Evolutionary conservation across 148 eudicot species (phyloP), one percentile per base, ranked within the genome.

Genomic region (Vaccinium vitisidaea): DNA sequence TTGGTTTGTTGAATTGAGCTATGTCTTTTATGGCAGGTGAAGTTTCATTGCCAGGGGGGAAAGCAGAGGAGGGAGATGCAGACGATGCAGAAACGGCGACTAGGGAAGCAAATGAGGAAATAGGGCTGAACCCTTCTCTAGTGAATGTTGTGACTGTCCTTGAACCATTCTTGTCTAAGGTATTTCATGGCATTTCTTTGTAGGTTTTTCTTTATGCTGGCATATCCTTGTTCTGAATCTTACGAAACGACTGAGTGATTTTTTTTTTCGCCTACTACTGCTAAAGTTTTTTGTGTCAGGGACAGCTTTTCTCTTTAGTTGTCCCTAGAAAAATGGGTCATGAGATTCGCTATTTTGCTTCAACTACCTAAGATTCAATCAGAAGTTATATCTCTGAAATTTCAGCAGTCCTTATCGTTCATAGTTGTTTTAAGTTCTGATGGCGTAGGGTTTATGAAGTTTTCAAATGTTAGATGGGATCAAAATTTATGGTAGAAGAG

Each of bases 1-100:
- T 6, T 27, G 27, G 23, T 82, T 61, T 71, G 54, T 59, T 5
- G 55, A 75, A 53, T 39, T 52, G 32, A 2, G 8, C 43, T 50
- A 25, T 63, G 25, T 48, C 13, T 81, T 69, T 84, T 82, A 58
- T 63, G 88, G 79, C 88, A 96, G 99, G 99, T 87, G 98, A 96
- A 89, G 95, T 96, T 86, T 88, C 97, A 52, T 89, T 96, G 87
- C 99, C 99, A 1, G 99, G 99, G 59, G 99, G 99, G 18, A 96
- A 92, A 88, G 88, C 89, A 56, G 99, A 96, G 23, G 98, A 96
- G 86, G 90, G 91, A 11, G 99, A 96, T 87, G 88, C 85, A 77
- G 92, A 91, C 86, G 98, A 96, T 84, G 91, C 82, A 39, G 93
- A 86, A 6, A 96, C 99, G 1, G 98, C 99, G 8, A 89, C 89